These are phyloP conservation scores for Cyclotella kingstonii DNA, from an alignment of 108 stramenopile genomes.

Conservation along the genomic window DNA sequence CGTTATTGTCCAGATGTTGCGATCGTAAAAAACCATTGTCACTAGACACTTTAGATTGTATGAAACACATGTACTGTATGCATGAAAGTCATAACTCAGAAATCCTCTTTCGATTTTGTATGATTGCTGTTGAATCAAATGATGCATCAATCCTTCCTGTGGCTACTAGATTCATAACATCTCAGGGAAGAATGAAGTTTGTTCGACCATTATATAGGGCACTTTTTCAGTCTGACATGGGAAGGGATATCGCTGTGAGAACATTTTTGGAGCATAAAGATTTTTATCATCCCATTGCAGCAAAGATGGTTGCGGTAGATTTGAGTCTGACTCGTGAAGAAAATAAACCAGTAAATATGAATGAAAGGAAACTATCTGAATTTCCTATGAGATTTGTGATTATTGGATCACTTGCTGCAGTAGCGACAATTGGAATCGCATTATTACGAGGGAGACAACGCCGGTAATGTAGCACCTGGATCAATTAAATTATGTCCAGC, in stretches of 20 bases:
- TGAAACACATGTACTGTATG: conserved; percentile 75
- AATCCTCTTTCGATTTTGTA: conserved; percentile 88
- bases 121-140: conserved; percentile 75
- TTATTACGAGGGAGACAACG: conserved; percentile 18
- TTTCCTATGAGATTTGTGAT: conserved; percentile 2
- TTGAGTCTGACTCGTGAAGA: background rate
- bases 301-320: conserved; percentile 44
- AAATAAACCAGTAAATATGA: background rate
- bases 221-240: conserved; percentile 69
- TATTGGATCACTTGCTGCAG: conserved; percentile 5
- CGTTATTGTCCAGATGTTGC: conserved; percentile 28
- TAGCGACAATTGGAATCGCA: conserved; percentile 12
- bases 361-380: background rate
- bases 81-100: conserved; percentile 81
- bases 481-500: too few species aligned
- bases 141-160: conserved; percentile 66
- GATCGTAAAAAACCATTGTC: conserved; percentile 48
- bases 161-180: conserved; percentile 84
- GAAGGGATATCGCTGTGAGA: conserved; percentile 58
- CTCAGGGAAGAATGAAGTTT: conserved; percentile 99
- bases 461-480: too few species aligned
- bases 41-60: conserved; percentile 52
- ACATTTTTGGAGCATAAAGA: conserved; percentile 83
- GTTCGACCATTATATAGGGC: conserved; percentile 90
- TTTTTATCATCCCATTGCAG: conserved; percentile 94